phyloP scores from a whole-genome alignment of 2,329 filamentous ascomycete genomes.

The Venturia nashicola region DNA sequence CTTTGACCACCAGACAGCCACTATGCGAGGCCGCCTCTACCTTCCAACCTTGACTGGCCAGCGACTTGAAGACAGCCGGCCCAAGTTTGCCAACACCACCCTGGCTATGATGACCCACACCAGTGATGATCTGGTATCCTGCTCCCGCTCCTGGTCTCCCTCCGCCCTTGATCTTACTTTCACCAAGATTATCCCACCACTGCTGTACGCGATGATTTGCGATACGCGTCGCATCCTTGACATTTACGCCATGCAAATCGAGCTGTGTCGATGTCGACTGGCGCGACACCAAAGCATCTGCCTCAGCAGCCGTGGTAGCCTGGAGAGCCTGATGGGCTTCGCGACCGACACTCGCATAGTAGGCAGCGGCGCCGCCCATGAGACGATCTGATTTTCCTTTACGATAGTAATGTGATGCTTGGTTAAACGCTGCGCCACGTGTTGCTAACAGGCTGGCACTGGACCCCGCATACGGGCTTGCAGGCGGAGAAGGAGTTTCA shows the following conservation, averaged over 20 bases:
- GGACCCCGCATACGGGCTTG: conserved; percentile 17
- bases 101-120: conserved; percentile 64
- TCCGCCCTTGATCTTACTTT: conserved; percentile 42
- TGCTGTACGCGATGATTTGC: conserved; percentile 49
- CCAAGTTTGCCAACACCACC: conserved; percentile 66
- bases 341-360: conserved; percentile 60
- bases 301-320: conserved; percentile 49
- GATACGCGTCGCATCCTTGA: conserved; percentile 71
- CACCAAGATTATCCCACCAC: conserved; percentile 70
- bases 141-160: conserved; percentile 31
- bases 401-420: conserved; percentile 47
- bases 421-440: conserved; percentile 38
- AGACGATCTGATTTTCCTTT: conserved; percentile 57
- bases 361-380: conserved; percentile 62
- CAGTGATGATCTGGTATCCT: conserved; percentile 67
- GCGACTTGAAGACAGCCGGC: conserved; percentile 63
- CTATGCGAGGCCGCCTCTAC: conserved; percentile 49
- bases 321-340: conserved; percentile 48
- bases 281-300: conserved; percentile 55
- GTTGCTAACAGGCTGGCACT: conserved; percentile 35
- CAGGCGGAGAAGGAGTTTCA: conserved; percentile 11
- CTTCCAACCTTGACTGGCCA: conserved; percentile 74
- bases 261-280: conserved; percentile 51
- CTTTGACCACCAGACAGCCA: conserved; percentile 59
- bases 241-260: conserved; percentile 75